A percentile compares a stretch with the other conserved stretches of the same genome.
phyloP scores from a whole-genome alignment of 805 yeast species.

The Lipomyces anomalus region DNA sequence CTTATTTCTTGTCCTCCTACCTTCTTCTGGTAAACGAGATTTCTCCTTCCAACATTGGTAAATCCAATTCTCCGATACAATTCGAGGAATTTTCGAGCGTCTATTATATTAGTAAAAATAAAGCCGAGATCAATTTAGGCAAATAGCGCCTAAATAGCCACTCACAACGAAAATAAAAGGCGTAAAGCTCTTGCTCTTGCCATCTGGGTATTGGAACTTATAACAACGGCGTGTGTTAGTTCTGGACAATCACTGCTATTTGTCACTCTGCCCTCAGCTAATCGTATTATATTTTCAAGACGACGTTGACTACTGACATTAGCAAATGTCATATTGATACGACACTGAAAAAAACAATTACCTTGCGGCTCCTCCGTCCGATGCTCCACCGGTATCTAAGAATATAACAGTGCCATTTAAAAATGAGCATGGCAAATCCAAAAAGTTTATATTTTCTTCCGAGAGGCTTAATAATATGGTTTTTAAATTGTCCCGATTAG shows the following conservation, averaged over 20 bases:
- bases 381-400: no score
- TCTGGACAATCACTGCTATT: slow-evolving; percentile 33
- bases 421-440: slow-evolving; percentile 29
- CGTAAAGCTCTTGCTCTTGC: slow-evolving; percentile 4
- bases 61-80: slow-evolving; percentile 39
- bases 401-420: slow-evolving; percentile 17
- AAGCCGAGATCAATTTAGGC: no score
- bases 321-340: no score
- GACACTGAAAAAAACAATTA: no score
- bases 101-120: no score
- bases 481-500: no score
- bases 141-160: no score
- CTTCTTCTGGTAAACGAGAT: slow-evolving; percentile 27
- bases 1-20: slow-evolving; percentile 13
- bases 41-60: slow-evolving; percentile 32
- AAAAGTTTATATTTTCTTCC: slow-evolving; percentile 24
- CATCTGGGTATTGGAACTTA: slow-evolving; percentile 23
- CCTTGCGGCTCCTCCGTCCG: no score
- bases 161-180: no score
- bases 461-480: no score
- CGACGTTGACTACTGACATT: no score
- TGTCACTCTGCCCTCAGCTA: slow-evolving; percentile 45
- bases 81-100: slow-evolving; percentile 17
- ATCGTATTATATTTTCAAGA: no score
- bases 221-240: slow-evolving; percentile 31